phyloP scores from a whole-genome alignment of 805 yeast genomes.

The Danielia oregonensis region DNA sequence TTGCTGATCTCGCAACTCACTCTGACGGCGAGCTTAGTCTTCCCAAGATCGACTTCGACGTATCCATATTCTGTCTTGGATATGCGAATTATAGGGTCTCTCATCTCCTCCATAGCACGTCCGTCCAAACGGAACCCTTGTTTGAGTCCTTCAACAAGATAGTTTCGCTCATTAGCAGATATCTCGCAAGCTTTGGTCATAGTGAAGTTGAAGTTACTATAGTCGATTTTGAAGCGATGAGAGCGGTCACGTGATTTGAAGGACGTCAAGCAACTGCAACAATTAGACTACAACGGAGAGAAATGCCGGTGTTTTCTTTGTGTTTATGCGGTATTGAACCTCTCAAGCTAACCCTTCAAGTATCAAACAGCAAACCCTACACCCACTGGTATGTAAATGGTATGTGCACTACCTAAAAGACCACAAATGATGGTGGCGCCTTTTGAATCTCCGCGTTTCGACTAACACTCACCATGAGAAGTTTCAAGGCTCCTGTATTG shows the following conservation, averaged over 20 bases:
- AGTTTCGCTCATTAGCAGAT: slow-evolving; percentile 60
- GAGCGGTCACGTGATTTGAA: slow-evolving; percentile 1
- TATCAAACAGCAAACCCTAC: no score
- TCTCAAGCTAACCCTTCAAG: no score
- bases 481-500: no score
- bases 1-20: slow-evolving; percentile 71
- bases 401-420: no score
- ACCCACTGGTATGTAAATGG: no score
- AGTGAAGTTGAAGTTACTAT: background rate
- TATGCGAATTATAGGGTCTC: slow-evolving; percentile 58
- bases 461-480: no score
- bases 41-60: slow-evolving; percentile 74
- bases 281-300: background rate
- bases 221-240: background rate
- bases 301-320: background rate
- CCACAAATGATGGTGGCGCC: no score
- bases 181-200: slow-evolving; percentile 65
- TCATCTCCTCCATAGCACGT: slow-evolving; percentile 57
- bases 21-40: slow-evolving; percentile 64
- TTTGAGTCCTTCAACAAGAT: slow-evolving; percentile 59
- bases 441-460: no score
- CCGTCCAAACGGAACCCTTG: slow-evolving; percentile 66
- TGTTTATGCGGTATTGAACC: no score
- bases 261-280: background rate
- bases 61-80: slow-evolving; percentile 73